A percentile compares a stretch with the other conserved stretches of the same genome.
phyloP scores from a whole-genome alignment of 805 yeast genomes.

The Priceomyces fermenticarens region DNA sequence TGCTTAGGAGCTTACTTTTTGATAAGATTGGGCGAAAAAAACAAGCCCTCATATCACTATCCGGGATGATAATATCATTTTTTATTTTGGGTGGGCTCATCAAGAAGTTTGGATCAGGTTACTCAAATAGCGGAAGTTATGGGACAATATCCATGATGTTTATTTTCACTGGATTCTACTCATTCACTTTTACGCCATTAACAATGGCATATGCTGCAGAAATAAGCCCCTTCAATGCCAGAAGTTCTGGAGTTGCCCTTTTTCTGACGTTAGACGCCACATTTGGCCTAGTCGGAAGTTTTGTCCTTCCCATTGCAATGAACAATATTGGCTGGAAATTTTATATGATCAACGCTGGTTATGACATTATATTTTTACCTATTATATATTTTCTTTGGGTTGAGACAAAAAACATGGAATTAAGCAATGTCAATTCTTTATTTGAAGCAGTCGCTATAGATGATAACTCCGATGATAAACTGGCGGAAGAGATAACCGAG shows the following conservation, averaged over 20 bases:
- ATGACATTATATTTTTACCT: conserved; percentile 12
- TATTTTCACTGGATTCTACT: conserved; percentile 13
- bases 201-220: conserved; percentile 13
- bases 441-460: conserved; percentile 3
- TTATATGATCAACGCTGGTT: conserved; percentile 19
- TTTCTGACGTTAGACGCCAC: conserved; percentile 3
- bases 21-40: conserved; percentile 11
- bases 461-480: not conserved
- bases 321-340: conserved; percentile 16
- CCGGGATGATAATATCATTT: conserved; percentile 3
- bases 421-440: conserved; percentile 8
- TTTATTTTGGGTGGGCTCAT: conserved; percentile 11
- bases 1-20: conserved; percentile 7
- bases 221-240: conserved; percentile 10
- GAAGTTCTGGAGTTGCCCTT: conserved; percentile 14
- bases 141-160: conserved; percentile 15
- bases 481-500: not conserved
- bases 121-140: conserved; percentile 9
- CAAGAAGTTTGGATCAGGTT: conserved; percentile 8
- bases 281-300: conserved; percentile 12
- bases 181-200: conserved; percentile 13
- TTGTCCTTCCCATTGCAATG: conserved; percentile 17
- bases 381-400: conserved; percentile 11
- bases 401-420: conserved; percentile 12
- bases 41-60: conserved; percentile 7